phyloP scores from a whole-genome alignment of 1,284 basidiomycete species.

The Marasmius oreades region DNA sequence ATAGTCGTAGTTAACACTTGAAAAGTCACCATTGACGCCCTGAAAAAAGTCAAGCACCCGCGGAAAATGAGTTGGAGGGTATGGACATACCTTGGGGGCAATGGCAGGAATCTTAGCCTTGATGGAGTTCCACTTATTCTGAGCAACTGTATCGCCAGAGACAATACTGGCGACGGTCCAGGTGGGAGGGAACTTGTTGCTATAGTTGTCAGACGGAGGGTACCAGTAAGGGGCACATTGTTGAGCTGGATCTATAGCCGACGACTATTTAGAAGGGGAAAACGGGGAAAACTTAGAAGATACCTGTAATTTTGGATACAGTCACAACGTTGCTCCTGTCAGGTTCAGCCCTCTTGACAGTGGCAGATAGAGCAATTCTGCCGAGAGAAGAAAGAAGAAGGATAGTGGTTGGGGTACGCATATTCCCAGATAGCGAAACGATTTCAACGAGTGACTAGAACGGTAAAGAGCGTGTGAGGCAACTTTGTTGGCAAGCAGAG shows the following conservation, averaged over 20 bases:
- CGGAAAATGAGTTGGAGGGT: neutral
- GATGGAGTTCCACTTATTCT: neutral
- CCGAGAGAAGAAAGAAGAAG: neutral
- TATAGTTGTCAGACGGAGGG: neutral
- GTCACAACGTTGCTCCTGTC: neutral
- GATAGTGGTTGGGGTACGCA: neutral
- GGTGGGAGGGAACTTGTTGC: neutral
- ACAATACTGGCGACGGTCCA: neutral
- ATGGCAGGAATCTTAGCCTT: neutral
- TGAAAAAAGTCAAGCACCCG: neutral
- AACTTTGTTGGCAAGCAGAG: too few relatives aligned
- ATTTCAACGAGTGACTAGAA: neutral
- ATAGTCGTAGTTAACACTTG: constrained; percentile 20
- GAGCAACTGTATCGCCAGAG: neutral
- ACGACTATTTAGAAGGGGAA: neutral
- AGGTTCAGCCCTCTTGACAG: neutral
- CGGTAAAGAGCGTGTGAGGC: too few relatives aligned
- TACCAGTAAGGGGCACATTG: neutral
- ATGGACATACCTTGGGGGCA: neutral
- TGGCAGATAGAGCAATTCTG: neutral
- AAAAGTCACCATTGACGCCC: neutral
- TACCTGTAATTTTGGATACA: neutral
- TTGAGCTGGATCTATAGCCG: neutral
- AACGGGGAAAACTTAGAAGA: neutral
- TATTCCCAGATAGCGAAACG: neutral